Evolutionary conservation across 371 early-diverging fungal species (phyloP), one percentile per base, ranked within the genome.

Genomic region (Apophysomyces sp.): DNA sequence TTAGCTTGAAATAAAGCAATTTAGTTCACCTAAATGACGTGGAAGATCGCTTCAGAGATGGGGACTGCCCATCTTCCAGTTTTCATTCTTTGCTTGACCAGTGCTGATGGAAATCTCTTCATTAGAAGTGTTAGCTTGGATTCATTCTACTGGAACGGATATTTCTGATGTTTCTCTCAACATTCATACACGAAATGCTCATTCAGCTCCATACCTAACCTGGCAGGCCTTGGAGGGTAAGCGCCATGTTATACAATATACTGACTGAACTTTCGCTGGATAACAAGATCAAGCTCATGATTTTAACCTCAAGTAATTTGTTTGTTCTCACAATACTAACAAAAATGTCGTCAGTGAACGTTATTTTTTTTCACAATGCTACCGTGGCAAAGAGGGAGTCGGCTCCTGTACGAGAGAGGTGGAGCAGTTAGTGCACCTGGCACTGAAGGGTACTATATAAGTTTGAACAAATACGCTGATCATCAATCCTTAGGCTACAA

Each of bases 21-120:
- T n/a, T n/a, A n/a, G n/a, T n/a, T n/a, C n/a, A n/a, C n/a, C n/a
- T n/a, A 12, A 34, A 34, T 34, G 34, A 34, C 34, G 34, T 34
- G 7, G 34, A 34, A 12, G 12, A 7, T 34, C n/a, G n/a, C n/a
- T n/a, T n/a, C n/a, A n/a, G n/a, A n/a, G n/a, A n/a, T n/a, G n/a
- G n/a, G n/a, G n/a, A n/a, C n/a, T n/a, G n/a, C n/a, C n/a, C n/a
- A n/a, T n/a, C n/a, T n/a, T n/a, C n/a, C n/a, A n/a, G n/a, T n/a
- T n/a, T n/a, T n/a, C n/a, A n/a, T n/a, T n/a, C n/a, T n/a, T n/a
- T n/a, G n/a, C n/a, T 37, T 9, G 37, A 37, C 11, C 37, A 11
- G 37, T n/a, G n/a, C 11, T 52, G 9, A 64, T 60, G 60, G 36
- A 60, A 28, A 28, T 61, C 12, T 55, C 62, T 7, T 55, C 62